Conservation (phyloP, 164 flowering plant genomes). For the Annona squamosa region DNA sequence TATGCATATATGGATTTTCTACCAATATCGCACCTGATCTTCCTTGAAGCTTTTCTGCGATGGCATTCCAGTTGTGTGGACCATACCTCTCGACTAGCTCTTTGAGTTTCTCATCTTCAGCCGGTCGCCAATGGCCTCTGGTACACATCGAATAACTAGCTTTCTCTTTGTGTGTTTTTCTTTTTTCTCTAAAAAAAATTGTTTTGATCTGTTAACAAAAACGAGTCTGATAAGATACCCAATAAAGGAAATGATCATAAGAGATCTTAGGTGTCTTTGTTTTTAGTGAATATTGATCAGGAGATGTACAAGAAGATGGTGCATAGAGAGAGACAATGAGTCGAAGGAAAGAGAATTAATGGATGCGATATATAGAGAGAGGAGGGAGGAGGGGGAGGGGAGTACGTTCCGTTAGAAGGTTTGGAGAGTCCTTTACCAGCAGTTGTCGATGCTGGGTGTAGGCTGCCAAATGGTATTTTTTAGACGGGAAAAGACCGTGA, state of each 20-base stretch:
- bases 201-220: background rate
- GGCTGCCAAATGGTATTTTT: slow-evolving; percentile 3
- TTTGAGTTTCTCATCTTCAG: slow-evolving; percentile 60
- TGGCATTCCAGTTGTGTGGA: slow-evolving; percentile 79
- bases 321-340: slow-evolving; percentile 9
- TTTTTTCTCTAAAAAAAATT: background rate
- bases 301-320: background rate
- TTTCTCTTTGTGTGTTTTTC: background rate
- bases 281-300: background rate
- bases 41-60: slow-evolving; percentile 68
- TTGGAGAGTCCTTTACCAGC: background rate
- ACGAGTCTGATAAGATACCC: background rate
- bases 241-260: background rate
- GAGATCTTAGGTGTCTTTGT: background rate
- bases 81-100: slow-evolving; percentile 59
- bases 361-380: slow-evolving; percentile 1
- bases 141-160: slow-evolving; percentile 37
- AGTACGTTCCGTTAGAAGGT: slow-evolving; percentile 5
- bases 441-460: background rate
- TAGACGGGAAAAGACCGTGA: background rate
- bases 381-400: background rate
- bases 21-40: slow-evolving; percentile 48
- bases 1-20: background rate
- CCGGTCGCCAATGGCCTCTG: slow-evolving; percentile 80
- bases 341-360: slow-evolving; percentile 1